Conservation (phyloP, 2,329 filamentous ascomycete genomes). For the Beauveria sp. region DNA sequence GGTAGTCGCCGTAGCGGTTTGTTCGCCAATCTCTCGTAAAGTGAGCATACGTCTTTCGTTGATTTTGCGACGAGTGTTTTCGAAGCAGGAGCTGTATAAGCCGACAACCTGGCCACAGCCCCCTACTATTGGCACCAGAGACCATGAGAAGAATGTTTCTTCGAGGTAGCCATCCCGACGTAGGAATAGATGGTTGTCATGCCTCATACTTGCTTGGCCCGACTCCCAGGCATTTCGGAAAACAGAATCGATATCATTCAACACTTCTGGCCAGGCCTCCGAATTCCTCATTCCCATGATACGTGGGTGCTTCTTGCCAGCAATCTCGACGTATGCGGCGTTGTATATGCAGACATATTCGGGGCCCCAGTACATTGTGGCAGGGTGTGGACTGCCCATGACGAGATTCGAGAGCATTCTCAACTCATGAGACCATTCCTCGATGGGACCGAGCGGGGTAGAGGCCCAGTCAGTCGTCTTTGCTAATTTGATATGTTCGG, state of each 20-base stretch:
- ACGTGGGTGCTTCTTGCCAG: conserved; percentile 66
- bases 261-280: conserved; percentile 67
- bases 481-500: conserved; percentile 65
- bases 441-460: conserved; percentile 68
- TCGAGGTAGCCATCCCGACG: conserved; percentile 62
- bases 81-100: conserved; percentile 73
- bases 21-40: conserved; percentile 68
- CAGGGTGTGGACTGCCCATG: conserved; percentile 69
- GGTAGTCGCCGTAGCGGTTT: conserved; percentile 63
- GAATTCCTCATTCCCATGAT: conserved; percentile 68
- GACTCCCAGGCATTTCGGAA: conserved; percentile 60
- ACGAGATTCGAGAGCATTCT: conserved; percentile 74
- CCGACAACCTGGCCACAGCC: conserved; percentile 66
- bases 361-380: conserved; percentile 72
- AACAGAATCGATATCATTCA: conserved; percentile 60
- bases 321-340: conserved; percentile 62
- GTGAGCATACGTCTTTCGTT: conserved; percentile 75
- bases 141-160: conserved; percentile 79
- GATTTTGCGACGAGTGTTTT: conserved; percentile 71
- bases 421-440: conserved; percentile 63
- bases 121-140: conserved; percentile 69
- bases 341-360: conserved; percentile 65
- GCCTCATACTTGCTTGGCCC: conserved; percentile 76
- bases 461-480: conserved; percentile 64
- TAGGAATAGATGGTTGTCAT: conserved; percentile 71